Evolutionary conservation across 2,329 filamentous ascomycete genomes (phyloP).

Genomic region (Ascochyta rabiei): DNA sequence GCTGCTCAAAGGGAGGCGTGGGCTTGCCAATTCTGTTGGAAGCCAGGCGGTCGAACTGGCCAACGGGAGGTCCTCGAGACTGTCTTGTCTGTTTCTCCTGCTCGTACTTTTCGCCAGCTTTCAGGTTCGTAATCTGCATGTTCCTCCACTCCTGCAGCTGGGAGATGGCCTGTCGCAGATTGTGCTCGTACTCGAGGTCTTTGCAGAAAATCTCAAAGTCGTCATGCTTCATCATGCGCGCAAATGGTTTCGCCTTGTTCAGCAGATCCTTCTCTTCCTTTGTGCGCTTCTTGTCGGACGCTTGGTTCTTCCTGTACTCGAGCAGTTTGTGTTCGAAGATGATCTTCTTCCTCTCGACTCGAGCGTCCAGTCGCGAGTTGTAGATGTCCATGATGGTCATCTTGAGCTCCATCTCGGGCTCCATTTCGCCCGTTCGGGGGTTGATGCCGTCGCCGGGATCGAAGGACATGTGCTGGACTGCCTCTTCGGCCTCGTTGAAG

Average conservation of each 20-base stretch:
- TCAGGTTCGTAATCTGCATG: constrained; percentile 81
- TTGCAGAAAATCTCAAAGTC: constrained; percentile 88
- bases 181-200: constrained; percentile 87
- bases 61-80: constrained; percentile 70
- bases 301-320: constrained; percentile 90
- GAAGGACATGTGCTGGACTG: constrained; percentile 97
- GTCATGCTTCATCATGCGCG: constrained; percentile 91
- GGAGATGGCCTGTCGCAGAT: constrained; percentile 83
- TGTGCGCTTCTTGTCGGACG: constrained; percentile 89
- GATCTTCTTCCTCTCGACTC: constrained; percentile 93
- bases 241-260: constrained; percentile 94
- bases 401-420: constrained; percentile 97
- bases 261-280: constrained; percentile 93
- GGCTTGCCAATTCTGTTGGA: constrained; percentile 71
- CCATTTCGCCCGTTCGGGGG: constrained; percentile 79
- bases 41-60: constrained; percentile 84
- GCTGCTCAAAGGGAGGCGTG: constrained; percentile 68
- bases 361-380: constrained; percentile 86
- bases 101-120: constrained; percentile 90
- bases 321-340: constrained; percentile 94
- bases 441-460: constrained; percentile 95
- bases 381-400: constrained; percentile 99
- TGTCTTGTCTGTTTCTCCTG: constrained; percentile 79
- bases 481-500: constrained; percentile 96
- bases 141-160: constrained; percentile 95